These are phyloP conservation scores for Hebeloma cylindrosporum DNA, from an alignment of 768 basidiomycete species.

Conservation along the genomic window DNA sequence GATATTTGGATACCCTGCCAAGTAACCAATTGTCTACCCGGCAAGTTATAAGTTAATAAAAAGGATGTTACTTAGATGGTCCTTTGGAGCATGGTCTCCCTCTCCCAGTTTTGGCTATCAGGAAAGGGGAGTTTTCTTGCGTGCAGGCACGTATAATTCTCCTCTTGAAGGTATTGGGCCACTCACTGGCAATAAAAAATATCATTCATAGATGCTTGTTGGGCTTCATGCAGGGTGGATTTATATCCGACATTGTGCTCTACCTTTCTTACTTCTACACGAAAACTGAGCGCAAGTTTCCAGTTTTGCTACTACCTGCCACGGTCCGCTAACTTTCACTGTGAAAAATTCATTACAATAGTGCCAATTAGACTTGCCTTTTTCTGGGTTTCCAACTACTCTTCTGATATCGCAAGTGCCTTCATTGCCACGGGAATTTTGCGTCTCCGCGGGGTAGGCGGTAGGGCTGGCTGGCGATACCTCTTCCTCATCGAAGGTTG, in stretches of 20 bases:
- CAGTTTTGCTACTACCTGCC: not conserved
- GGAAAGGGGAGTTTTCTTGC: constrained; percentile 55
- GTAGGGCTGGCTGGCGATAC: constrained; percentile 58
- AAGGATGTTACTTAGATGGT: constrained; percentile 38
- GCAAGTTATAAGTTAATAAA: not conserved
- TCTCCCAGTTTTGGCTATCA: constrained; percentile 59
- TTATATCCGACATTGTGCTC: constrained; percentile 63
- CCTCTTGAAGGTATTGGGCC: not conserved
- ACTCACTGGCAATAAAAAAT: not conserved
- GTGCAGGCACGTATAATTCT: constrained; percentile 37
- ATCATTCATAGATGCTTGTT: constrained; percentile 43
- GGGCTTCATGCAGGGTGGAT: constrained; percentile 64
- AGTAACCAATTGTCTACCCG: constrained; percentile 32
- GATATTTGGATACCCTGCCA: constrained; percentile 67
- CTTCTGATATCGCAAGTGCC: constrained; percentile 52
- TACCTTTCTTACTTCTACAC: constrained; percentile 70
- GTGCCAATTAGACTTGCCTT: constrained; percentile 67
- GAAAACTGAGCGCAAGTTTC: constrained; percentile 47
- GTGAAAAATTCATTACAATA: constrained; percentile 18
- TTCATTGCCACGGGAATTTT: constrained; percentile 69
- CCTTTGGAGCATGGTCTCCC: constrained; percentile 55
- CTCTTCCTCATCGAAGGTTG: constrained; percentile 57
- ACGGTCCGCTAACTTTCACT: not conserved
- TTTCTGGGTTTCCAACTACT: constrained; percentile 67
- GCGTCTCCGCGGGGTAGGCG: constrained; percentile 49